Percentiles rank a stretch among this genome's conserved stretches.
Conservation (phyloP, 1,284 basidiomycete genomes). For the Marasmius fiardii region DNA sequence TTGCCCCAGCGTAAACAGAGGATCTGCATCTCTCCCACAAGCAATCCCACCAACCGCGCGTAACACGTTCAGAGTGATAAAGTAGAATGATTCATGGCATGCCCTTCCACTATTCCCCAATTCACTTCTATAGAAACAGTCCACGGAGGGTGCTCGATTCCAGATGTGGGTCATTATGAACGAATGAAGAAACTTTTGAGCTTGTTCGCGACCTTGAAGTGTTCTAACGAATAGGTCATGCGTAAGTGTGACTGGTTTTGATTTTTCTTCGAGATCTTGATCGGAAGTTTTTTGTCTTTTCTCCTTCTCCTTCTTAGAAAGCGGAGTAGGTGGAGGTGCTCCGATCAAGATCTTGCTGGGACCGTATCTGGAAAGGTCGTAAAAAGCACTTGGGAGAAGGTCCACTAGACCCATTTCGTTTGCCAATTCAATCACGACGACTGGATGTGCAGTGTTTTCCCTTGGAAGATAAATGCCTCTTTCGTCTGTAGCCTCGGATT, state of each 20-base stretch:
- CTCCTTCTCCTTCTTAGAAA: neutral
- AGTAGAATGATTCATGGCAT: conserved; percentile 70
- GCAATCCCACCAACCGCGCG: conserved; percentile 68
- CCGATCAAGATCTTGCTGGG: conserved; percentile 64
- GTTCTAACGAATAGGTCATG: conserved; percentile 44
- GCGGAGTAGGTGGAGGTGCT: conserved; percentile 22
- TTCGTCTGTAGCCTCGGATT: conserved; percentile 46
- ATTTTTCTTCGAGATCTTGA: neutral
- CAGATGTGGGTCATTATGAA: conserved; percentile 59
- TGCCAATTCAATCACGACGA: conserved; percentile 64
- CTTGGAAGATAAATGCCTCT: conserved; percentile 45
- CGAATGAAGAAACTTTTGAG: conserved; percentile 57
- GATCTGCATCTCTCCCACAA: conserved; percentile 68
- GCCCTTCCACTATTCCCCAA: conserved; percentile 16
- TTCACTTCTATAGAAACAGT: conserved; percentile 40
- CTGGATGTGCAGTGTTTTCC: conserved; percentile 48
- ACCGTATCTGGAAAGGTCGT: conserved; percentile 69
- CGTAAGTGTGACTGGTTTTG: conserved; percentile 32
- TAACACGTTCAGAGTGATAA: conserved; percentile 67
- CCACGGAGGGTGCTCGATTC: conserved; percentile 40
- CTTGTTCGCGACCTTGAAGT: conserved; percentile 59
- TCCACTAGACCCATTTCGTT: conserved; percentile 53
- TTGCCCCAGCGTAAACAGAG: conserved; percentile 63
- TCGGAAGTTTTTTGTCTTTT: neutral
- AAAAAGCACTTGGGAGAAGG: conserved; percentile 64